Conservation (phyloP, 257 asterid genomes). For the Solanum piurae region DNA sequence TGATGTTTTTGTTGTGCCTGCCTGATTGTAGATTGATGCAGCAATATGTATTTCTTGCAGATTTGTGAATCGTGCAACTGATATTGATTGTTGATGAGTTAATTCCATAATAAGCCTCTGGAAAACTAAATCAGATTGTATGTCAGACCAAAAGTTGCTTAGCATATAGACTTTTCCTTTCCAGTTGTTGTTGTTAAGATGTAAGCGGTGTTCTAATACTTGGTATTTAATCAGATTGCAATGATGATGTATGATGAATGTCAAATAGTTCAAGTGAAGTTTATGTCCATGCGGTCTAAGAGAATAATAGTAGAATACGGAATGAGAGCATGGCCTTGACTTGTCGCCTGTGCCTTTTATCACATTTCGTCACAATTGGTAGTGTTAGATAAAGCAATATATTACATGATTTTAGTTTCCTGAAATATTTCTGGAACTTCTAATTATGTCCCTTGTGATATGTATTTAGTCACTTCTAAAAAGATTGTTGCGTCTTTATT, state of each 20-base stretch:
- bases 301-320: slow-evolving; percentile 20
- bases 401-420: not conserved
- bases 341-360: not conserved
- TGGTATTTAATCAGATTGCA: slow-evolving; percentile 51
- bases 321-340: slow-evolving; percentile 8
- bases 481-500: not conserved
- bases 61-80: not conserved
- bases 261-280: slow-evolving; percentile 30
- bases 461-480: not conserved
- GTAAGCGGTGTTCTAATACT: slow-evolving; percentile 20
- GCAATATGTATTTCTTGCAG: not conserved
- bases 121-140: not conserved
- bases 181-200: slow-evolving; percentile 7
- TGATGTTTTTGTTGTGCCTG: not conserved
- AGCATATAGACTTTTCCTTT: not conserved
- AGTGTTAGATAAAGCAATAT: not conserved
- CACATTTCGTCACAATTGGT: not conserved
- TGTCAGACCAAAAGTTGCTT: not conserved
- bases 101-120: not conserved
- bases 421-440: not conserved
- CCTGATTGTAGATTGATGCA: not conserved
- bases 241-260: slow-evolving; percentile 56
- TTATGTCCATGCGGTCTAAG: slow-evolving; percentile 22
- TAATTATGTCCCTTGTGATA: not conserved
- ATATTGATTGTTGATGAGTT: not conserved